Base-by-base conservation (phyloP, 108 stramenopile species). In the Schizochytrium sp. region DNA sequence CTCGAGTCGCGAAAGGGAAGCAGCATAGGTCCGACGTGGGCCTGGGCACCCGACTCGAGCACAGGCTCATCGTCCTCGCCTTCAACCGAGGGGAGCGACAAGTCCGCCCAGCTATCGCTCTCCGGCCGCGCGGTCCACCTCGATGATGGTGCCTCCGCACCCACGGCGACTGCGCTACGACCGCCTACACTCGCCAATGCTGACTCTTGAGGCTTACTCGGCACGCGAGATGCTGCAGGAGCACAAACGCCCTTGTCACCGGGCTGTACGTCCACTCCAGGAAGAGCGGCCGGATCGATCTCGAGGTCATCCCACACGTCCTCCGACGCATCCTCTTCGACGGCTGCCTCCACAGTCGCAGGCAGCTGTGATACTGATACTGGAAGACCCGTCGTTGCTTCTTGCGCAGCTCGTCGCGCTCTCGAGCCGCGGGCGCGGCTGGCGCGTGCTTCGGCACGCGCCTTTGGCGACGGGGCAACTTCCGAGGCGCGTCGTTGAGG, bases 1-100 rank as follows among this genome's bases (percentile, higher is more conserved):
- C 76, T 83, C 76, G 76, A 83, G 28, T 83, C 76, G 45, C 76
- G 76, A 34, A 83, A 83, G 16, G 76, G 76, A 8, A 83, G 51
- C n/a, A 83, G 76, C 45, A 83, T 53, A 16, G 76, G 76, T 23
- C 76, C 76, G 48, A 1, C 48, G 23, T 83, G 63, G 34, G 41
- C 41, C 41, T 23, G 21, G 19, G 58, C 58, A 2, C 63, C 63
- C 1, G 63, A 69, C 41, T 69, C 63, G 21, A 69, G 41, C 18
- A 69, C 63, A 28, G 63, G 63, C 41, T 69, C 63, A 18, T 69
- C 63, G 41, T 69, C 25, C 25, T 69, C 63, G 34, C 63, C 63
- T 18, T 69, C 63, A 1, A 69, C 63, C 14, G 63, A 69, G 25
- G 63, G 63, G 10, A 69, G 41, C 34, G 63, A 69, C 41, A 69